A percentile compares a stretch with the other conserved stretches of the same genome.
phyloP scores from a whole-genome alignment of 768 basidiomycete genomes.

The Tylopilus subfusipes region DNA sequence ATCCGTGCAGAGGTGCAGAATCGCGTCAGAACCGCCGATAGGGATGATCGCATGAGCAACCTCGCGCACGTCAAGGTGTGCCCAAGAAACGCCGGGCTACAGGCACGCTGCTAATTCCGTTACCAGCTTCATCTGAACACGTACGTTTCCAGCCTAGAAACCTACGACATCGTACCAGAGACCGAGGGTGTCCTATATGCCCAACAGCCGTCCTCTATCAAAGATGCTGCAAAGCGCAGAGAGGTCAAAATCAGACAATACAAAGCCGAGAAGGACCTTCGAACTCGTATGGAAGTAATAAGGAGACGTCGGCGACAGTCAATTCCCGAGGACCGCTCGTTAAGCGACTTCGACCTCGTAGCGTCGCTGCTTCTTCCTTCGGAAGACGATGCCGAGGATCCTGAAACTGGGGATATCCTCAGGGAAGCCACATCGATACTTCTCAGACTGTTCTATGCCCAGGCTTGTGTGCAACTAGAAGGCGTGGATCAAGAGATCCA shows the following conservation, averaged over 20 bases:
- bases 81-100: slow-evolving; percentile 8
- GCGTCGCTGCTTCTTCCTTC: slow-evolving; percentile 52
- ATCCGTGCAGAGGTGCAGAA: slow-evolving; percentile 62
- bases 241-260: slow-evolving; percentile 92
- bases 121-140: slow-evolving; percentile 45
- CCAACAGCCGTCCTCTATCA: slow-evolving; percentile 44
- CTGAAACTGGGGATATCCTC: slow-evolving; percentile 59
- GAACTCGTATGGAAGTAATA: slow-evolving; percentile 58
- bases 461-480: slow-evolving; percentile 63
- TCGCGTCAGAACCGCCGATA: slow-evolving; percentile 53
- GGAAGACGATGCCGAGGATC: slow-evolving; percentile 44
- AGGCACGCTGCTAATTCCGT: slow-evolving; percentile 1
- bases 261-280: slow-evolving; percentile 79
- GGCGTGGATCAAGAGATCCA: slow-evolving; percentile 70
- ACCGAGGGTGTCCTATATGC: slow-evolving; percentile 56
- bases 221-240: slow-evolving; percentile 66
- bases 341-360: slow-evolving; percentile 61
- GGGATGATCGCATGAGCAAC: slow-evolving; percentile 52
- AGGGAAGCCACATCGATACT: slow-evolving; percentile 69
- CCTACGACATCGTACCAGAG: slow-evolving; percentile 63
- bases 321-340: slow-evolving; percentile 29
- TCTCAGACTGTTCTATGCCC: slow-evolving; percentile 67
- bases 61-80: slow-evolving; percentile 60
- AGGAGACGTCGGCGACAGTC: slow-evolving; percentile 51
- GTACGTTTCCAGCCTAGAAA: slow-evolving; percentile 52